Base-by-base conservation (phyloP, 23 red algal genomes). In the Gracilaria domingensis region DNA sequence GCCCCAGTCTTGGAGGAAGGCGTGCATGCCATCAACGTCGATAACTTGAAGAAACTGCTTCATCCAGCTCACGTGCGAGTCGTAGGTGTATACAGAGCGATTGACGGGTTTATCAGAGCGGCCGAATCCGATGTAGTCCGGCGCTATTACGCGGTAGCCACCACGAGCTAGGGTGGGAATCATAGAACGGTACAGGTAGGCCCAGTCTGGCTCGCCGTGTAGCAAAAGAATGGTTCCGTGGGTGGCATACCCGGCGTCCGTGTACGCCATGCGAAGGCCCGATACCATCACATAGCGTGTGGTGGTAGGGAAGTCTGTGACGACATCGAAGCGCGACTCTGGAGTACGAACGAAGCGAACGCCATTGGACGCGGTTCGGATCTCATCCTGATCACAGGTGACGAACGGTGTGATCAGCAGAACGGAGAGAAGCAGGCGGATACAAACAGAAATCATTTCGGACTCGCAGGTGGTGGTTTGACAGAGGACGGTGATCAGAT, bases 141-240 rank as follows among this genome's bases (percentile, higher is more conserved):
- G 72, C 0, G 72, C 72, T 5, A 77, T 77, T 25, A 77, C 72
- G 3, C 38, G 72, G 32, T 77, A 77, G 35, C 72, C 72, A 29
- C 13, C 26, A 4, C 72, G 72, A 77, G 39, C 42, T 0, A 77
- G 45, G 5, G 39, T 51, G 7, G 38, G 72, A 6, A 77, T 77
- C 72, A 77, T 77, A 33, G 36, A 77, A 34, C 72, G 72, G 26
- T 77, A 77, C 23, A 77, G 21, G 50, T 49, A 77, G 0, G 72
- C 72, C 72, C 72, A 77, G 72, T 77, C 72, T 32, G 72, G 72
- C 20, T 77, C 72, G 23, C 72, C 72, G 39, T 77, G 72, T 17
- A 77, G 72, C 38, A 50, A 28, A 77, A 77, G 72, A 77, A 77
- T 77, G 20, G 72, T 77, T 45, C 72, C 72, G 23, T 77, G 39